phyloP scores from a whole-genome alignment of 306 rosid genomes.

The Betula pendula region DNA sequence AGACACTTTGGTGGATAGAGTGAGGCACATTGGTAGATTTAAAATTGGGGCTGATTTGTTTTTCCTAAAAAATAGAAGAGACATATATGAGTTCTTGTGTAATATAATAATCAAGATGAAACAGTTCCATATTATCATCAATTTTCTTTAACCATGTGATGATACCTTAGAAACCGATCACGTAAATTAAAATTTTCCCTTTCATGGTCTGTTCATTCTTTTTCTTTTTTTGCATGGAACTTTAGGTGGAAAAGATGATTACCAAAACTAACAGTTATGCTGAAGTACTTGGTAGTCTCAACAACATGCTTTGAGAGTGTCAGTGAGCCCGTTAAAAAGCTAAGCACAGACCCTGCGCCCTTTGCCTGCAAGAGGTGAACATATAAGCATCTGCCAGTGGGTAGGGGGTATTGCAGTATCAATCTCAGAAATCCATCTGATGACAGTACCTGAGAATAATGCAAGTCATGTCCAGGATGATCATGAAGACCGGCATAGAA shows the following conservation, averaged over 20 bases:
- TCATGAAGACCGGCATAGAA: conserved; percentile 71
- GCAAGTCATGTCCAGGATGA: conserved; percentile 76
- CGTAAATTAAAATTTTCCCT: not conserved
- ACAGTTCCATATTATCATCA: not conserved
- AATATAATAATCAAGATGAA: not conserved
- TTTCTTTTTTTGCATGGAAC: not conserved
- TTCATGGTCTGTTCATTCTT: conserved; percentile 2
- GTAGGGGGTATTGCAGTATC: not conserved
- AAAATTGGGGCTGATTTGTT: too few species aligned
- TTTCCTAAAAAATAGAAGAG: not conserved
- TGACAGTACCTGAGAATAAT: conserved; percentile 77
- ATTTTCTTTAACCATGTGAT: not conserved
- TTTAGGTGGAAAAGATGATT: conserved; percentile 27
- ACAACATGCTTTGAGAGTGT: conserved; percentile 89
- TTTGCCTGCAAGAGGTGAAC: conserved; percentile 58
- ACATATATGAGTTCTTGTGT: not conserved
- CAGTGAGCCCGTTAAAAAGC: conserved; percentile 83
- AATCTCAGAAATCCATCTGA: conserved; percentile 18
- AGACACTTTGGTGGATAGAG: not conserved
- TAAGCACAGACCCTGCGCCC: conserved; percentile 92
- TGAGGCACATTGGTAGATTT: too few species aligned
- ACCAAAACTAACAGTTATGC: conserved; percentile 96
- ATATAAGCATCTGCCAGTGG: conserved; percentile 19
- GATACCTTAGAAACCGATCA: conserved; percentile 2
- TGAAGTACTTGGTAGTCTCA: conserved; percentile 81